Evolutionary conservation across 805 yeast genomes (phyloP).

Genomic region (Candida taoyuanica): DNA sequence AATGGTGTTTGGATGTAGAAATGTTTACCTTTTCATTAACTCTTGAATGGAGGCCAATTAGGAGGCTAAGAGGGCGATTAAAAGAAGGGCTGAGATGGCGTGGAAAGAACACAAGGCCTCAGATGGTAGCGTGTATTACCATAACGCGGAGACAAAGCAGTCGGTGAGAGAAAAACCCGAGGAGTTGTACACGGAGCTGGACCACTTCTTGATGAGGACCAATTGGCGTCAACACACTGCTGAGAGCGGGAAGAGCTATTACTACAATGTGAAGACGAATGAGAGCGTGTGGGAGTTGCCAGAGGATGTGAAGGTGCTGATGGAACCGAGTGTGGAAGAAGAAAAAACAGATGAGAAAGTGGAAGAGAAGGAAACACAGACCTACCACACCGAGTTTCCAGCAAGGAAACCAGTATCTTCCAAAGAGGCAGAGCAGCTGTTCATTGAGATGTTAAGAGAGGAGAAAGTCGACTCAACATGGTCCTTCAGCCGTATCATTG

Average conservation of each 20-base stretch:
- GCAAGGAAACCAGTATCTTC: conserved; percentile 14
- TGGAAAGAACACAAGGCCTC: conserved; percentile 64
- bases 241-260: conserved; percentile 60
- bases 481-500: conserved; percentile 68
- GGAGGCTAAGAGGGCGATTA: not conserved
- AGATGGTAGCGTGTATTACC: conserved; percentile 69
- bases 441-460: conserved; percentile 48
- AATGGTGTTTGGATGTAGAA: no score
- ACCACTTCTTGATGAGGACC: conserved; percentile 43
- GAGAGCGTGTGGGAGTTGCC: conserved; percentile 85
- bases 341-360: conserved; percentile 5
- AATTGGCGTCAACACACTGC: conserved; percentile 51
- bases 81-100: conserved; percentile 3
- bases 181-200: conserved; percentile 38
- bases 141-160: conserved; percentile 56
- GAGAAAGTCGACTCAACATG: conserved; percentile 64
- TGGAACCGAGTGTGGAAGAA: conserved; percentile 6
- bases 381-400: no score
- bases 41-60: no score
- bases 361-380: no score
- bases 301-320: conserved; percentile 34
- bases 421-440: conserved; percentile 41
- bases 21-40: no score
- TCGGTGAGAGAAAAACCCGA: conserved; percentile 83
- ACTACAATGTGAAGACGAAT: conserved; percentile 58